Evolutionary conservation across 2,329 filamentous ascomycete genomes (phyloP).

Genomic region (Dactylellina haptotyla): DNA sequence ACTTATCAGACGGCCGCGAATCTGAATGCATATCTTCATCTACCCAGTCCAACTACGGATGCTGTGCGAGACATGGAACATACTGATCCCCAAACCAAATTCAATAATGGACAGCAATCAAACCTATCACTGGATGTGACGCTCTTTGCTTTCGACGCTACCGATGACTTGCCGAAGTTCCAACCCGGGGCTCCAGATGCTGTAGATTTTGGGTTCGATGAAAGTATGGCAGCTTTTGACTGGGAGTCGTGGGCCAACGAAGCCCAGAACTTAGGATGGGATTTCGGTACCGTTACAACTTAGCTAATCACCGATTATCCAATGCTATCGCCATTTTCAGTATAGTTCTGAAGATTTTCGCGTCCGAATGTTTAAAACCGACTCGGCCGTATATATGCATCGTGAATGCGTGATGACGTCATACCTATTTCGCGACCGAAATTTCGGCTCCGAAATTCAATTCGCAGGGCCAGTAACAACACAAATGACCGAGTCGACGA

Average conservation of each 20-base stretch:
- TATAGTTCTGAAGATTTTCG: neutral
- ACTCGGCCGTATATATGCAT: slow-evolving; percentile 1
- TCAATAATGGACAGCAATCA: too few species aligned
- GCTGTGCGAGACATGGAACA: too few species aligned
- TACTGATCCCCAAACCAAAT: too few species aligned
- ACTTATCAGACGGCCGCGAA: neutral
- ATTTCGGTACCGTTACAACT: neutral
- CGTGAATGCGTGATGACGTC: neutral
- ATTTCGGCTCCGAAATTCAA: slow-evolving; percentile 15
- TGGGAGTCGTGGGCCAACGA: slow-evolving; percentile 6
- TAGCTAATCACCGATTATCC: too few species aligned
- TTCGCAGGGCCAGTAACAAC: neutral
- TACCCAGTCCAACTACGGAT: too few species aligned
- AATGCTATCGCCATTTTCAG: too few species aligned
- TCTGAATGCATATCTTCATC: too few species aligned
- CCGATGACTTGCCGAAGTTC: too few species aligned
- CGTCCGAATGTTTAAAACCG: neutral
- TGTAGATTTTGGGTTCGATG: slow-evolving; percentile 4
- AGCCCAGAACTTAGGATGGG: neutral
- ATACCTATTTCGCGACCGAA: neutral
- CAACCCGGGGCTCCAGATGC: too few species aligned
- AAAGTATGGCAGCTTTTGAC: slow-evolving; percentile 5
- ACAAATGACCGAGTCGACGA: neutral
- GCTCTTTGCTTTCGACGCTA: neutral
- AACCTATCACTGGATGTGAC: too few species aligned